phyloP scores from a whole-genome alignment of 1,284 basidiomycete species.

The Mycosarcoma maydis region DNA sequence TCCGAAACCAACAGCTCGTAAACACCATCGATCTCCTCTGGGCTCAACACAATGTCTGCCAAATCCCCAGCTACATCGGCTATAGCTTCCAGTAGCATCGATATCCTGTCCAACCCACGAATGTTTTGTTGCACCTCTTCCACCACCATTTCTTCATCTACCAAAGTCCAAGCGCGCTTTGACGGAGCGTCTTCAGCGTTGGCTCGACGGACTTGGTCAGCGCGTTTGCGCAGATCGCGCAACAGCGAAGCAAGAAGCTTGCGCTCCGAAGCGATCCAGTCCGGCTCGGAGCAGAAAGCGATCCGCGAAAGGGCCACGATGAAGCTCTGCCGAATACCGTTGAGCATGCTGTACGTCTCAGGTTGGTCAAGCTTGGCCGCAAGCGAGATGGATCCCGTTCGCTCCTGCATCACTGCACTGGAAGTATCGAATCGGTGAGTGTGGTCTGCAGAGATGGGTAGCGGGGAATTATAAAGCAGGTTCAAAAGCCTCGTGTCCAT shows the following conservation, averaged over 20 bases:
- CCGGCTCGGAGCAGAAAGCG: constrained; percentile 56
- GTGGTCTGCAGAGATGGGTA: constrained; percentile 17
- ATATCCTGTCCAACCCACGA: constrained; percentile 18
- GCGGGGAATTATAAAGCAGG: constrained; percentile 50
- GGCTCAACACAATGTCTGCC: constrained; percentile 56
- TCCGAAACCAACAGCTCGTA: constrained; percentile 51
- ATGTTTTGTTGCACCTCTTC: constrained; percentile 19
- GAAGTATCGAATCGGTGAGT: constrained; percentile 9
- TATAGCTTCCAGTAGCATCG: constrained; percentile 46
- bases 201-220: not conserved
- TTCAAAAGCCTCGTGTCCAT: constrained; percentile 50
- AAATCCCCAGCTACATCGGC: constrained; percentile 55
- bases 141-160: constrained; percentile 11
- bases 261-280: constrained; percentile 48
- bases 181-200: not conserved
- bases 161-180: not conserved
- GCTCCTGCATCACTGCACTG: constrained; percentile 7
- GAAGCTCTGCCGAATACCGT: constrained; percentile 59
- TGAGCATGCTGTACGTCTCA: constrained; percentile 54
- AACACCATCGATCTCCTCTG: constrained; percentile 55
- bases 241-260: constrained; percentile 15
- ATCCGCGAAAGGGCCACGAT: constrained; percentile 52
- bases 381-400: constrained; percentile 28
- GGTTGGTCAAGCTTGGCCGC: constrained; percentile 49
- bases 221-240: constrained; percentile 9